These are phyloP conservation scores for Diaporthe sp. DNA, from an alignment of 2,329 filamentous ascomycete species.

Conservation along the genomic window DNA sequence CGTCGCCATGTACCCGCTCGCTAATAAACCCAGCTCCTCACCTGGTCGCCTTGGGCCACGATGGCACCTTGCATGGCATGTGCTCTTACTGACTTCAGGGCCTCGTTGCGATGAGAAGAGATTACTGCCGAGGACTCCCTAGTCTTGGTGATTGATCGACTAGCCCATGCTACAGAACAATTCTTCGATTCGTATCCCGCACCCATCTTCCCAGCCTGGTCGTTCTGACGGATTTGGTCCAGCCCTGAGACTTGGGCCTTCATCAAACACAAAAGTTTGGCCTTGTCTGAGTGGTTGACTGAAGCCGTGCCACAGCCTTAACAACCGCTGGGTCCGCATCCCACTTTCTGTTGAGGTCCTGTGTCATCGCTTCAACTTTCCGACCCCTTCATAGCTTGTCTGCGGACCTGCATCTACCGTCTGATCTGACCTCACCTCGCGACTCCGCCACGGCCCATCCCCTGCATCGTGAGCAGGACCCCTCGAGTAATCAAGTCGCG, in stretches of 20 bases:
- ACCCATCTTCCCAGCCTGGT: slow-evolving; percentile 1
- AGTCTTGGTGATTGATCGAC: slow-evolving; percentile 26
- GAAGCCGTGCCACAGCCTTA: slow-evolving; percentile 25
- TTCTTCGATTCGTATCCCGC: slow-evolving; percentile 11
- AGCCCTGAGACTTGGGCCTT: slow-evolving; percentile 11
- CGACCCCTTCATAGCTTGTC: slow-evolving; percentile 19
- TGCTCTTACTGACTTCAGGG: slow-evolving; percentile 26
- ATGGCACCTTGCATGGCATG: slow-evolving; percentile 26
- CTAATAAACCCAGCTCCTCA: slow-evolving; percentile 14
- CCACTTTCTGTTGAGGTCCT: slow-evolving; percentile 15
- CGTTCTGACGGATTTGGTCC: background rate
- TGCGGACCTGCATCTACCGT: slow-evolving; percentile 30
- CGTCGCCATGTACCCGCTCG: slow-evolving; percentile 20
- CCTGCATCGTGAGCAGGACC: slow-evolving; percentile 31
- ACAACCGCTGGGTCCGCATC: slow-evolving; percentile 18
- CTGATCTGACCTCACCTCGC: slow-evolving; percentile 29
- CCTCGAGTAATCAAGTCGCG: background rate
- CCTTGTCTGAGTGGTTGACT: background rate
- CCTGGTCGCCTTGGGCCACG: slow-evolving; percentile 23
- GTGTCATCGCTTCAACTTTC: slow-evolving; percentile 17
- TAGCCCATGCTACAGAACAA: slow-evolving; percentile 31
- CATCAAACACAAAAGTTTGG: slow-evolving; percentile 24
- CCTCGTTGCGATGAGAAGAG: slow-evolving; percentile 6
- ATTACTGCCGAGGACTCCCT: slow-evolving; percentile 28
- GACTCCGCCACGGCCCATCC: slow-evolving; percentile 31